Conservation (phyloP, 108 stramenopile species). For the Conticribra weissflogii region DNA sequence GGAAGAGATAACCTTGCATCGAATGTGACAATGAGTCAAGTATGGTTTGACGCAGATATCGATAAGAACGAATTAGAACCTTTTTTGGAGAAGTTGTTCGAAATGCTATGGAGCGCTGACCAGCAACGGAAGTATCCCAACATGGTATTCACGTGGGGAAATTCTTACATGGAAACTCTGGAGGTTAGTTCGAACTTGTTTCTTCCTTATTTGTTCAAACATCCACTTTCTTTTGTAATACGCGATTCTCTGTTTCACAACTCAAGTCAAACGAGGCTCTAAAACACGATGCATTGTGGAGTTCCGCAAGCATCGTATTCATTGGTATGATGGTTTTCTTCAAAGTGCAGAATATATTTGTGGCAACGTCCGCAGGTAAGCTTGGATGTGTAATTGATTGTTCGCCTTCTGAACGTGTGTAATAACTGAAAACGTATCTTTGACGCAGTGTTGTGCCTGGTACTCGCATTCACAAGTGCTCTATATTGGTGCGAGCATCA, state of each 20-base stretch:
- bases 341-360: conserved; percentile 3
- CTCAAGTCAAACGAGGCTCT: not conserved
- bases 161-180: conserved; percentile 5
- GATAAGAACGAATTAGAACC: not conserved
- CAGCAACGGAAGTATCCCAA: conserved; percentile 1
- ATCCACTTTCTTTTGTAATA: not conserved
- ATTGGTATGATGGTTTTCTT: conserved; percentile 9
- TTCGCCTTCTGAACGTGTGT: no score
- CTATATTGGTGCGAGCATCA: conserved; percentile 4
- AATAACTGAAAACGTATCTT: no score
- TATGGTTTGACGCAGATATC: not conserved
- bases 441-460: no score
- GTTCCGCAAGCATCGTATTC: not conserved
- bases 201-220: not conserved
- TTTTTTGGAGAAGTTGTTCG: not conserved
- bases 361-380: not conserved
- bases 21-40: not conserved
- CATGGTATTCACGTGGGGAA: not conserved
- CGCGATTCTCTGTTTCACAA: not conserved
- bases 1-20: conserved; percentile 1
- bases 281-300: conserved; percentile 1
- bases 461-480: conserved; percentile 2
- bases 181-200: not conserved
- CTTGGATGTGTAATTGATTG: no score
- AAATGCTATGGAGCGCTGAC: conserved; percentile 3